Base-by-base conservation (phyloP, 2,329 filamentous ascomycete genomes). In the Colletotrichum camelliae region DNA sequence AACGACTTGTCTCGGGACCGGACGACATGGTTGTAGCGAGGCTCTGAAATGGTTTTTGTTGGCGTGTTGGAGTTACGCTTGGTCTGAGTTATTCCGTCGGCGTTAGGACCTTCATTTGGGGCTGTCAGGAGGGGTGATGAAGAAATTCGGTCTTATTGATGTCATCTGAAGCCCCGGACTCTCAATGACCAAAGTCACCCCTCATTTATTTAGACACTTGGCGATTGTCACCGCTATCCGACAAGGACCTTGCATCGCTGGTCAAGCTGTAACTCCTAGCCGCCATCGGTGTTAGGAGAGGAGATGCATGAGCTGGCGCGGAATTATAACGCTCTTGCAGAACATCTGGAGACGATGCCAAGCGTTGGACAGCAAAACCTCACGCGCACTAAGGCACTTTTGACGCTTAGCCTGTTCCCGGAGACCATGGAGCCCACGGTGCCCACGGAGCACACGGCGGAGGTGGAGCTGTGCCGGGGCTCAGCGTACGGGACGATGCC, bases 121-220 rank as follows among this genome's bases (percentile, higher is more conserved):
- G 2, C 4, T 24, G 27, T 57, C n/a, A 29, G 6, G 52, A 21
- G 57, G 55, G 55, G 61, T 33, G 21, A 64, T 39, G 61, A 27
- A 52, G 43, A 52, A 52, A 52, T 33, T 62, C 31, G 39, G 43
- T 35, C 18, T 62, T 64, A 7, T 64, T 70, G 71, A 73, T 73
- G 71, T 70, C 71, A 73, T 70, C 39, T 18, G 31, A 21, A 57
- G 27, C 27, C 12, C n/a, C 43, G 16, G 70, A 13, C 55, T 18
- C 3, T 27, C n/a, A 21, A 61, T 13, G 43, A 39, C 35, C 33
- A 35, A 21, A 65, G 35, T 29, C 21, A 60, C 60, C 60, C 35
- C 52, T 64, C 39, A 33, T 27, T 65, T 27, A 2, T 24, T 10
- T 0, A 16, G 9, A 15, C 1, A 15, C 15, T 43, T 35, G 16